Base-by-base conservation (phyloP, 805 yeast genomes). In the Wickerhamiella kurtzmanii region DNA sequence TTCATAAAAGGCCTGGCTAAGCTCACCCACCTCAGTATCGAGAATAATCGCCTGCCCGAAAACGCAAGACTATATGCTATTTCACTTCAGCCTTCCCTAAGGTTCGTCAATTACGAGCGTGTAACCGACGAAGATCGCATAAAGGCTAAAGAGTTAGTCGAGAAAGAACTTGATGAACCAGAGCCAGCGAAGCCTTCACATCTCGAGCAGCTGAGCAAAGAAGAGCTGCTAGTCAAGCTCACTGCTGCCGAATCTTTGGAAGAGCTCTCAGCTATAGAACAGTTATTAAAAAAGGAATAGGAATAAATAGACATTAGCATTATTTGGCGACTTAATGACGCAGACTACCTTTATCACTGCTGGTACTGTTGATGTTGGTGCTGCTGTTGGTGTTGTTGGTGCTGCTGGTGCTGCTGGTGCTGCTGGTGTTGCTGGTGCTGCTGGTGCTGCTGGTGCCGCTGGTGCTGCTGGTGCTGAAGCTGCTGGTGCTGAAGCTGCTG, bases 181-280 rank as follows among this genome's bases (percentile, higher is more conserved):
- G 32, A 25, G 32, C 11, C 11, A 6, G 11, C 9, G 6, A 6
- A 8, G 56, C 56, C 5, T 77, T 82, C 0, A 43, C 37, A 1
- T 73, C 8, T 39, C 48, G 86, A 80, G 36, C 72, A 69, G 48
- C 61, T 8, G 4, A 3, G 41, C 4, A 17, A 36, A 22, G 9
- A 62, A 13, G 63, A 64, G 41, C 62, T 88, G 43, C 69, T 78
- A 51, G 58, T 67, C 38, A 72, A 76, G 51, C 66, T 88, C 47
- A 69, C 71, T 45, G 66, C 64, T 28, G 94, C 96, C 1, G 71
- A 77, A 3, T 76, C 79, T 44, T 59, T 88, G 48, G 82, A 74
- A 4, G 96, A 88, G 52, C 82, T 87, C 4, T 82, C 79, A 48
- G 65, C 75, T 44, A 73, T 87, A 20, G 94, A 85, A 59, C 66